These are phyloP conservation scores for Coccinonectria pachysandricola DNA, from an alignment of 2,329 filamentous ascomycete species.

Conservation along the genomic window DNA sequence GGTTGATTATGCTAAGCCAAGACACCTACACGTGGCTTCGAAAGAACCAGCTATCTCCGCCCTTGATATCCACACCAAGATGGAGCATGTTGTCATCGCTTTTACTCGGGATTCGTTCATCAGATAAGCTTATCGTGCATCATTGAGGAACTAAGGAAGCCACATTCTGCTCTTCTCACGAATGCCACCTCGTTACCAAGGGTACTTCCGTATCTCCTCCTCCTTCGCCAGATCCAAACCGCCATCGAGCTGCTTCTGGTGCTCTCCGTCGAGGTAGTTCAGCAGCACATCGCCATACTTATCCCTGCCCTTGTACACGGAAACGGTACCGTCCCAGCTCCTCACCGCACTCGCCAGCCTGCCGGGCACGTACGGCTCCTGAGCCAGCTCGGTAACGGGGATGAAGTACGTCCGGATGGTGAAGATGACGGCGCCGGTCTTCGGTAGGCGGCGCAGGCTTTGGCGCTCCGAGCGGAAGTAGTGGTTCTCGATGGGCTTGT, in stretches of 20 bases:
- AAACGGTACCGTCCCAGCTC: constrained; percentile 73
- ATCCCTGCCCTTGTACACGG: constrained; percentile 67
- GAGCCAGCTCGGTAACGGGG: constrained; percentile 54
- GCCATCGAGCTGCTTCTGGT: constrained; percentile 59
- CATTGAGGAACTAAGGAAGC: no score
- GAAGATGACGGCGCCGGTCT: constrained; percentile 52
- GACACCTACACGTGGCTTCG: no score
- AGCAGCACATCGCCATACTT: constrained; percentile 63
- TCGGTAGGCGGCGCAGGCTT: constrained; percentile 52
- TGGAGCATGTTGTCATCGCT: no score
- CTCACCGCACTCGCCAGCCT: constrained; percentile 66
- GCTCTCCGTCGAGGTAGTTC: constrained; percentile 65
- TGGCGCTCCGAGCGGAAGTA: constrained; percentile 71
- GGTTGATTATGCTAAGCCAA: no score
- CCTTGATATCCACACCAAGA: no score
- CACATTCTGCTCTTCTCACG: no score
- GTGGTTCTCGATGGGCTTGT: constrained; percentile 62
- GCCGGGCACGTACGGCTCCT: constrained; percentile 69
- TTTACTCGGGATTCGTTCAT: no score
- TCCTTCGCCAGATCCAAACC: constrained; percentile 55
- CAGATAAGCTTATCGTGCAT: no score
- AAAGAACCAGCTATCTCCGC: no score
- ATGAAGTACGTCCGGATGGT: constrained; percentile 75
- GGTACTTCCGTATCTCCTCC: constrained; percentile 51
- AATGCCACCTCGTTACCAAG: constrained; percentile 39